phyloP scores from a whole-genome alignment of 2,329 filamentous ascomycete genomes.

The Emergomyces orientalis region DNA sequence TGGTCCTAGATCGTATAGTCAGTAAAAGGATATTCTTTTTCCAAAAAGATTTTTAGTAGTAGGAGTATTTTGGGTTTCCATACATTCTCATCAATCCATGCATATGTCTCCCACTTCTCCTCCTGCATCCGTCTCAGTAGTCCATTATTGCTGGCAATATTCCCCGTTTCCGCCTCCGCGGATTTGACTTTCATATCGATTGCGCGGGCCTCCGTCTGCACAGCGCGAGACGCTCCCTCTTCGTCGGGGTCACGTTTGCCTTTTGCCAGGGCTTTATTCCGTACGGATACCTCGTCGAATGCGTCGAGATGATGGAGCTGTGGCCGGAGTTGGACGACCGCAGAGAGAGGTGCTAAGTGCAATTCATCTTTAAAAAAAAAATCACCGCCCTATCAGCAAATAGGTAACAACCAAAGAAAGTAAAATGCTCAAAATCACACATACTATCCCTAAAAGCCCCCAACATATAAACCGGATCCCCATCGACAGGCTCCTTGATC shows the following conservation, averaged over 20 bases:
- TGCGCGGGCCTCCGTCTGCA: constrained; percentile 53
- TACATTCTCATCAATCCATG: constrained; percentile 60
- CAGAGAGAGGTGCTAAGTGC: constrained; percentile 73
- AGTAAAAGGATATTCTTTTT: background rate
- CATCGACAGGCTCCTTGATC: constrained; percentile 58
- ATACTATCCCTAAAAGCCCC: constrained; percentile 78
- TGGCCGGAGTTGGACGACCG: constrained; percentile 79
- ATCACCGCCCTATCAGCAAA: constrained; percentile 8
- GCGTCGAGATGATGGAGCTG: constrained; percentile 93
- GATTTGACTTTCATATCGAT: constrained; percentile 84
- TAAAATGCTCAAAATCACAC: constrained; percentile 20
- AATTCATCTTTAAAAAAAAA: constrained; percentile 55
- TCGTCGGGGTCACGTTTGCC: constrained; percentile 36
- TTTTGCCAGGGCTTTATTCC: constrained; percentile 24
- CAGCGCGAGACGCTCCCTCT: constrained; percentile 32
- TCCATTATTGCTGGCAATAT: constrained; percentile 62
- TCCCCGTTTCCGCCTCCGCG: constrained; percentile 54
- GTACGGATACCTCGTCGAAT: constrained; percentile 52
- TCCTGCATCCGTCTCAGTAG: constrained; percentile 69
- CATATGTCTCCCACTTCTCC: constrained; percentile 70
- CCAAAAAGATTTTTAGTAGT: background rate
- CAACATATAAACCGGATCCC: constrained; percentile 72
- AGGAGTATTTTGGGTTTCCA: constrained; percentile 3
- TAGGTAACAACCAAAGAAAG: background rate
- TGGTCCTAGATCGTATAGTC: constrained; percentile 37